Percentiles rank a stretch among this genome's conserved stretches.
phyloP scores from a whole-genome alignment of 176 grass and related monocot species.

The Hsuehochloa calcarea region DNA sequence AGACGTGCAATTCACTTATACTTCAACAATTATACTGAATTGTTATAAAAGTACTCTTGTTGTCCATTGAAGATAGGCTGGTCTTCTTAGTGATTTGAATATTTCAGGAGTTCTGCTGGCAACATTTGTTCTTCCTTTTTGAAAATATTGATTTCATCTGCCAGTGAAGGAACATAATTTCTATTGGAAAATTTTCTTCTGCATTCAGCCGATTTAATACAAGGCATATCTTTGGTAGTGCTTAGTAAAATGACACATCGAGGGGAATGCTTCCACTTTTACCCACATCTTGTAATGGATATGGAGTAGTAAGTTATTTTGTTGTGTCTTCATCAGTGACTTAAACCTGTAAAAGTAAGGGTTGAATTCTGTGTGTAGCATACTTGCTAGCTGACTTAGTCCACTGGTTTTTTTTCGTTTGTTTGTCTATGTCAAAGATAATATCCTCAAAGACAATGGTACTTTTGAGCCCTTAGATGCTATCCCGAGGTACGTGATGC shows the following conservation, averaged over 20 bases:
- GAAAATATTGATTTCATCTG: slow-evolving; percentile 1
- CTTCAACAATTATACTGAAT: no score
- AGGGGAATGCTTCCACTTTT: not conserved
- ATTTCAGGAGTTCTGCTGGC: not conserved
- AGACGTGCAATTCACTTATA: no score
- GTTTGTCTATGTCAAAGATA: not conserved
- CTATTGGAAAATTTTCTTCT: not conserved
- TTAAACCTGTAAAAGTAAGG: not conserved
- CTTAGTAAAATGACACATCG: not conserved
- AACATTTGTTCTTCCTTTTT: not conserved
- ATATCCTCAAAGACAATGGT: not conserved
- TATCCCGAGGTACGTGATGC: not conserved
- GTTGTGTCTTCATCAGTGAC: not conserved
- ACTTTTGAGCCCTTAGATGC: not conserved
- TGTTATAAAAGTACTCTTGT: not conserved
- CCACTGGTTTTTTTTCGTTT: not conserved
- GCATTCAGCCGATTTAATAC: not conserved
- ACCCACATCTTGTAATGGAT: not conserved
- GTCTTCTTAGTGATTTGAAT: not conserved
- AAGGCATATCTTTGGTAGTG: not conserved
- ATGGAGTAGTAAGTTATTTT: not conserved
- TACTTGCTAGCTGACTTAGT: not conserved
- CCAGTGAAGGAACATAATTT: not conserved
- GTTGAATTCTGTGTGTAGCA: not conserved
- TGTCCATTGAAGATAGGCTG: slow-evolving; percentile 21